phyloP scores from a whole-genome alignment of 176 grass and related monocot genomes.

The Hordeum vulgare region DNA sequence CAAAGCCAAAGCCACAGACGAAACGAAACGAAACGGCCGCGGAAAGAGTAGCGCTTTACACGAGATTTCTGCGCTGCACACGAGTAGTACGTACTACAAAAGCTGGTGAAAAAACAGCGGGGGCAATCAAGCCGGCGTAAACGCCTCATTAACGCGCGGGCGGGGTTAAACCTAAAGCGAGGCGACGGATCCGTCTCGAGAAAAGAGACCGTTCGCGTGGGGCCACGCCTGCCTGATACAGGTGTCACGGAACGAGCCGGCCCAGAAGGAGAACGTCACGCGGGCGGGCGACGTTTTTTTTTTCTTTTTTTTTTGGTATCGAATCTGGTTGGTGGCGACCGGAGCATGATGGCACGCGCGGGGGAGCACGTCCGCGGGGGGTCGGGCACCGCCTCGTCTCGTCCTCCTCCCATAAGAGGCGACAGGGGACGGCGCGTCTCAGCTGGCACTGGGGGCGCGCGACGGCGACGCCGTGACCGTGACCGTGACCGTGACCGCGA shows the following conservation, averaged over 20 bases:
- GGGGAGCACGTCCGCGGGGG: not conserved
- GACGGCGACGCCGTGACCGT: not conserved
- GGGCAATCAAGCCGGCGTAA: not conserved
- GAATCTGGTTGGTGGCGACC: too few species aligned
- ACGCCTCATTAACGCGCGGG: slow-evolving; percentile 11
- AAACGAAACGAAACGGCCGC: too few species aligned
- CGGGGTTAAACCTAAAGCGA: not conserved
- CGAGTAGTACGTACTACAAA: not conserved
- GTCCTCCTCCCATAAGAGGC: not conserved
- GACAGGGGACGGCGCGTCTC: slow-evolving; percentile 11
- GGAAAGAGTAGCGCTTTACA: not conserved
- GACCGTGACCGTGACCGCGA: not conserved
- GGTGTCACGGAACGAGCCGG: not conserved
- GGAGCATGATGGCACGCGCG: not conserved
- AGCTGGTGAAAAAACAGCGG: not conserved
- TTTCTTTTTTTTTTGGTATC: too few species aligned
- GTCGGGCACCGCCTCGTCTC: not conserved
- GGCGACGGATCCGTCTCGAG: not conserved
- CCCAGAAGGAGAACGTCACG: not conserved
- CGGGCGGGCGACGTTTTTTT: not conserved
- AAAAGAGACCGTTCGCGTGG: not conserved
- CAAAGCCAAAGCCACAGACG: not conserved
- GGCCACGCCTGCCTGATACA: not conserved
- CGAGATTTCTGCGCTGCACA: not conserved
- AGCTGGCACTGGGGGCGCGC: slow-evolving; percentile 19